Conservation (phyloP, 2,329 filamentous ascomycete species). For the Pseudocercospora musae region DNA sequence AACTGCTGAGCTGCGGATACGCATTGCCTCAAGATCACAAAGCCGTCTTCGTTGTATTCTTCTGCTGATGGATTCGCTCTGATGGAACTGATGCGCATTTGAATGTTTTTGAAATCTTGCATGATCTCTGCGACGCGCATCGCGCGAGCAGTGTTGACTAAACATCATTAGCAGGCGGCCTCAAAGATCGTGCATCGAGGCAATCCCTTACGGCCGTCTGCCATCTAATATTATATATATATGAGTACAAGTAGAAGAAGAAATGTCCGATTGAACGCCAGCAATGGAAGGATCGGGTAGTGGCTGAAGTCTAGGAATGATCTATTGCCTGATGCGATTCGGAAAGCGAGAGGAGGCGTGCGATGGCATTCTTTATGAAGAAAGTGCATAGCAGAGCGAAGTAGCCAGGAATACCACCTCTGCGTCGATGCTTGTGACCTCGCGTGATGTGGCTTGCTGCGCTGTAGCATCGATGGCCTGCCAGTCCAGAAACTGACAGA, state of each 20-base stretch:
- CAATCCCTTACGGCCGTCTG: slow-evolving; percentile 50
- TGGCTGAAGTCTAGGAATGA: slow-evolving; percentile 1
- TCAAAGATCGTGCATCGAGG: not conserved
- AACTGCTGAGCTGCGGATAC: slow-evolving; percentile 54
- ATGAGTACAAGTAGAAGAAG: slow-evolving; percentile 3
- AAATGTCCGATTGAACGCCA: slow-evolving; percentile 1
- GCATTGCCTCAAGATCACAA: slow-evolving; percentile 56
- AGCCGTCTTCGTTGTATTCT: slow-evolving; percentile 59
- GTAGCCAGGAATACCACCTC: not conserved
- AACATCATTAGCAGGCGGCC: not conserved
- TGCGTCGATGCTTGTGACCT: not conserved
- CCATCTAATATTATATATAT: slow-evolving; percentile 40
- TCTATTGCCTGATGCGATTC: not conserved
- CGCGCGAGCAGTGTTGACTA: slow-evolving; percentile 63
- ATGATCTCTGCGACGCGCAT: slow-evolving; percentile 62
- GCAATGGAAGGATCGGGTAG: not conserved
- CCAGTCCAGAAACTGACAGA: slow-evolving; percentile 1
- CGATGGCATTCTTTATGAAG: slow-evolving; percentile 4
- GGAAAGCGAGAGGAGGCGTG: slow-evolving; percentile 1
- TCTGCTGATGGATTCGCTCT: slow-evolving; percentile 51
- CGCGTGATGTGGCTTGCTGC: slow-evolving; percentile 12
- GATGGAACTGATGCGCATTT: slow-evolving; percentile 54
- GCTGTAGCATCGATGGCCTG: slow-evolving; percentile 3
- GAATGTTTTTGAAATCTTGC: slow-evolving; percentile 60
- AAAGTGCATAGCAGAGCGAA: not conserved